Evolutionary conservation across 129 eudicot species (phyloP), one percentile per base, ranked within the genome.

Genomic region (Tagetes erecta): DNA sequence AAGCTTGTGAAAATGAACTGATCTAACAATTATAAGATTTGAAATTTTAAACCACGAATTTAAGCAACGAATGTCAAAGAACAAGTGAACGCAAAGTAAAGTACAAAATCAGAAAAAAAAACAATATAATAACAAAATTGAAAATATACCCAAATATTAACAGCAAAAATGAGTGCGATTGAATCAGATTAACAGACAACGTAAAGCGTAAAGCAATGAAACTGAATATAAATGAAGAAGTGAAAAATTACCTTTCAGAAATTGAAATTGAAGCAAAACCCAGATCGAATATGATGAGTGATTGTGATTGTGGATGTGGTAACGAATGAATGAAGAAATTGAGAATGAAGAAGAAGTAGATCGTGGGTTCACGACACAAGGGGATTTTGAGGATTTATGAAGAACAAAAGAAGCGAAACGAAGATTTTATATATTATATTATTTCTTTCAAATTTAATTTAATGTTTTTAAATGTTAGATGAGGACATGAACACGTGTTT

Each of bases 51-150:
- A 40, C 73, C 73, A 20, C 59, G 72, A 64, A 52, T 27, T 53
- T 34, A 79, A 71, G 83, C 78, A 65, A 72, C 49, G 63, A 72
- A 79, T 78, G 81, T 78, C 71, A 36, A 70, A 70, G 73, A 78
- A 78, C 78, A 65, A 55, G 78, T 79, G 74, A 66, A 55, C 74
- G 45, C 44, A 46, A 64, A 72, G 78, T 66, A 72, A 72, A 74
- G 83, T 72, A 64, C 58, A 39, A 30, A 40, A 75, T 30, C 52
- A 65, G 64, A 39, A 66, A 74, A 38, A 38, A 45, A 60, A 34
- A 62, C 2, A 8, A 8, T 10, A 7, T 31, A 59, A 73, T 10
- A 34, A 13, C 63, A n/a, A 11, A 20, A 20, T 20, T 20, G 27
- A 20, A 20, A 20, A 20, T 20, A 20, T 20, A 20, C 27, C 27